Percentiles rank a stretch among this genome's conserved stretches.
Conservation (phyloP, 106 monocot genomes). For the Allium sativum region DNA sequence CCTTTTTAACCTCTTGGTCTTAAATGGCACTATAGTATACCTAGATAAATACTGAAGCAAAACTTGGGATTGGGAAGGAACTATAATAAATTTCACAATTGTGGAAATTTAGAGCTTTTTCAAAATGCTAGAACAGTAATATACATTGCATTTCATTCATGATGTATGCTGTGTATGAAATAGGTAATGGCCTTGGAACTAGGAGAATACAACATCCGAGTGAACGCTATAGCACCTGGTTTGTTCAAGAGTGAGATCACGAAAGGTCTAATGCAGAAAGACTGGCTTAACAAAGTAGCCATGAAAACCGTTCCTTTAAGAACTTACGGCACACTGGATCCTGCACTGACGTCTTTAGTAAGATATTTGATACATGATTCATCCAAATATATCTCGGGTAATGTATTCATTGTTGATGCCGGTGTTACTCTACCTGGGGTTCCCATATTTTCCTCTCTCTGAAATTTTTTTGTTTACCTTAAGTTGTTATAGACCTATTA, state of each 20-base stretch:
- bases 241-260: conserved; percentile 88
- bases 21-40: neutral
- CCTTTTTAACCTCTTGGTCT: neutral
- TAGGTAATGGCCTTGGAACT: conserved; percentile 77
- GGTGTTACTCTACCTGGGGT: conserved; percentile 62
- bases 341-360: conserved; percentile 57
- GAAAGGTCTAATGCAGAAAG: conserved; percentile 43
- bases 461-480: neutral
- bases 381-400: conserved; percentile 61
- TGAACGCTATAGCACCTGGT: conserved; percentile 73
- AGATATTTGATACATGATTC: conserved; percentile 59
- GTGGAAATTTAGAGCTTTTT: neutral
- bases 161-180: neutral
- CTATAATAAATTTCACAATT: neutral
- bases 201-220: conserved; percentile 49
- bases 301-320: conserved; percentile 43
- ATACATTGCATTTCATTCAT: neutral
- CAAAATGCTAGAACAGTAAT: neutral
- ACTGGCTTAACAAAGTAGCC: conserved; percentile 55
- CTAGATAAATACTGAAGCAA: neutral
- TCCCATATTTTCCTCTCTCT: conserved; percentile 81
- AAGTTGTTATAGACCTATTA: too few relatives aligned
- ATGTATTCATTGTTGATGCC: conserved; percentile 60
- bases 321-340: conserved; percentile 39
- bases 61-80: neutral